Conservation (phyloP, 2,329 filamentous ascomycete genomes). For the Pleomassaria siparia region DNA sequence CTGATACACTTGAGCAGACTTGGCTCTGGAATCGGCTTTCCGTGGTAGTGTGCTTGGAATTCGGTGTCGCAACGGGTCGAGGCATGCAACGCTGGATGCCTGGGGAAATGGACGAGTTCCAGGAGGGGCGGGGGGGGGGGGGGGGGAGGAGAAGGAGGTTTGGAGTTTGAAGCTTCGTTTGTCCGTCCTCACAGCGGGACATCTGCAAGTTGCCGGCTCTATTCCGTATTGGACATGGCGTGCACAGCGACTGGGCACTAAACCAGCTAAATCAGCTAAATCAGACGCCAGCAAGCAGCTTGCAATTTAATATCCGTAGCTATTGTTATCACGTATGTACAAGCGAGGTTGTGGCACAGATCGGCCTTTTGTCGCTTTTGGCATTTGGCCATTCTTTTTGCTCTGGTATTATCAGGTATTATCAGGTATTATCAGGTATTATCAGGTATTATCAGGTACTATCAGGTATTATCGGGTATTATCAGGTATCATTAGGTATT, state of each 20-base stretch:
- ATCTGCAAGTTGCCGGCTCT: slow-evolving; percentile 4
- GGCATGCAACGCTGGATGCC: slow-evolving; percentile 22
- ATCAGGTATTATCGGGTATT: too few species aligned
- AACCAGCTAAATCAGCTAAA: too few species aligned
- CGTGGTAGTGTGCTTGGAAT: slow-evolving; percentile 9
- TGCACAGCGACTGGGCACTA: slow-evolving; percentile 1
- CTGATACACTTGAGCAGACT: slow-evolving; percentile 23
- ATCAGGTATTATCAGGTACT: too few species aligned
- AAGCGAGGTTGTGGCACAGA: too few species aligned
- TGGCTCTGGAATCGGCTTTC: slow-evolving; percentile 32
- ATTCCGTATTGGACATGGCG: slow-evolving; percentile 4
- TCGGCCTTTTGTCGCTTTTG: too few species aligned
- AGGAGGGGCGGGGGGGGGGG: background rate
- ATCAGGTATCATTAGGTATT: too few species aligned
- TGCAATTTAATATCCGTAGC: slow-evolving; percentile 2
- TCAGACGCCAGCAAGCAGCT: background rate
- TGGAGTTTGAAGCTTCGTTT: background rate
- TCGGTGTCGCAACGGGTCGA: slow-evolving; percentile 23
- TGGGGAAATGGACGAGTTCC: slow-evolving; percentile 13
- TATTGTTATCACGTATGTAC: too few species aligned
- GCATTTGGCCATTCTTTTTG: too few species aligned
- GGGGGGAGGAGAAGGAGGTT: background rate
- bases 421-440: too few species aligned
- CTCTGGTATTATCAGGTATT: too few species aligned
- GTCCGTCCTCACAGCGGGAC: background rate